These are phyloP conservation scores for Fusarium sp. DNA, from an alignment of 2,329 filamentous ascomycete species.

Conservation along the genomic window DNA sequence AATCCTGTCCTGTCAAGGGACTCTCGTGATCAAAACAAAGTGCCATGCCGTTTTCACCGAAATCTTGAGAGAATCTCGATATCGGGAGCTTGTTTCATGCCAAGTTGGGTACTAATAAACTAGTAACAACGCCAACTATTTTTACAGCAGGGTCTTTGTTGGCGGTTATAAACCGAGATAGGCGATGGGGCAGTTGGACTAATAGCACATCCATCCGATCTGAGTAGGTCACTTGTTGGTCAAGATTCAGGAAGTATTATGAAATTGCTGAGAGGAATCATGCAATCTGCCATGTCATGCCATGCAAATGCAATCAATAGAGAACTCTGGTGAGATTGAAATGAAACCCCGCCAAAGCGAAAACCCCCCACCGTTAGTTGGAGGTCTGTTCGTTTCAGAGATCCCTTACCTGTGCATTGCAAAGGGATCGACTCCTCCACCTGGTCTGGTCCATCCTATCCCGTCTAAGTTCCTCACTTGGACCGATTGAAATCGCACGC, in stretches of 20 bases:
- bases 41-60: neutral
- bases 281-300: neutral
- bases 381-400: slow-evolving; percentile 23
- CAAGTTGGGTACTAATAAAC: neutral
- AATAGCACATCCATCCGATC: neutral
- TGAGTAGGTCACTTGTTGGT: neutral
- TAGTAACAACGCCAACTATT: neutral
- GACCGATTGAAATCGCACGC: neutral
- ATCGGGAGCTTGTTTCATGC: neutral
- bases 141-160: neutral
- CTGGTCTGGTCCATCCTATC: neutral
- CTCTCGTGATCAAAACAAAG: slow-evolving; percentile 4
- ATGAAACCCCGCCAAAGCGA: slow-evolving; percentile 20
- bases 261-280: neutral
- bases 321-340: slow-evolving; percentile 24
- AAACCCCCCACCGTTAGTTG: slow-evolving; percentile 3
- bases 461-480: slow-evolving; percentile 4
- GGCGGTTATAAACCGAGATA: slow-evolving; percentile 1
- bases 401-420: slow-evolving; percentile 7
- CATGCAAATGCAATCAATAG: slow-evolving; percentile 20
- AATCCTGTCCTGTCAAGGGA: neutral
- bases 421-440: slow-evolving; percentile 23
- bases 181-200: neutral
- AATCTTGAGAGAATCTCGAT: neutral
- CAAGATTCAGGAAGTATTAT: neutral